Base-by-base conservation (phyloP, 371 early-diverging fungal species). In the Mucor sp. region DNA sequence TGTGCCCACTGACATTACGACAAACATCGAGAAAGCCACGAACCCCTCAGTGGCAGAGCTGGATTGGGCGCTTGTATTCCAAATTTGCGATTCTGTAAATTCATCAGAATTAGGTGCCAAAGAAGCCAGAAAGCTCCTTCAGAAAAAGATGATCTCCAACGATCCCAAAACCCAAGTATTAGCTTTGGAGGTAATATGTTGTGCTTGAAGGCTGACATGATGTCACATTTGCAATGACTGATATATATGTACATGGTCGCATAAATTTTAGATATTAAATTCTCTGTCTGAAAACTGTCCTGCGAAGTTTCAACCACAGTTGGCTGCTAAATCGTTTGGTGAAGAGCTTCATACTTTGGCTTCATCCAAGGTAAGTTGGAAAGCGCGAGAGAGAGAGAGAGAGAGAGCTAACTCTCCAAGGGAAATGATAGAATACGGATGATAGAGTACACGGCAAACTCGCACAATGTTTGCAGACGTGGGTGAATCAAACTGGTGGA, bases 111-210 rank as follows among this genome's bases (percentile, higher is more conserved):
- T 72, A 12, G 84, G 84, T 12, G 84, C 78, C 4, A 83, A 83
- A 67, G 84, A 83, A 66, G 84, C 81, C 17, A 69, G 84, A 58
- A 83, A 83, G 43, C 68, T 77, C 11, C 67, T 83, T n/a, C 84
- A 83, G 47, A 83, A 81, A 56, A 83, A 83, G 43, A 74, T 83
- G 78, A 69, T 79, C 17, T 48, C 70, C 0, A 66, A 53, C 15
- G 67, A 76, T 6, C 69, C 78, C 5, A 73, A 75, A 21, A 75
- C 71, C 2, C 81, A 83, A 66, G 50, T 81, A 0, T 62, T 79
- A 27, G 74, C 75, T 11, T 69, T 83, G 6, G 78, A 80, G 68
- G 84, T 81, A 33, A n/a, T n/a, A 72, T 58, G 53, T 43, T 43
- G 3, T 47, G 58, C 8, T 53, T n/a, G 21, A 2, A 4, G 33